Evolutionary conservation across 768 basidiomycete species (phyloP), one percentile per base, ranked within the genome.

Genomic region (Phylloporus sp.): DNA sequence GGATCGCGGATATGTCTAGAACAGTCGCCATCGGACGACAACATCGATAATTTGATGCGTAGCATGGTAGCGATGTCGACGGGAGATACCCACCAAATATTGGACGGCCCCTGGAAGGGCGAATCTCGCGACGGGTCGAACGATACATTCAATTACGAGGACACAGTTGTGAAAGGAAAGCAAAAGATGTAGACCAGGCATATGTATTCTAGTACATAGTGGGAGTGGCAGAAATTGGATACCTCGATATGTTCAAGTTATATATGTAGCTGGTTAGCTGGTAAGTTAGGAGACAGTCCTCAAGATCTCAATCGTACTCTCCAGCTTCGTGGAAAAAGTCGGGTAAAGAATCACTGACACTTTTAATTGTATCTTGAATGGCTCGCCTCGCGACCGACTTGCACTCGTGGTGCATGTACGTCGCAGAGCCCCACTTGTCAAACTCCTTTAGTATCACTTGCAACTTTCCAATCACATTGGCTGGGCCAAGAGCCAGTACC

Each of bases 361-460:
- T 66, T 60, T 72, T 81, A 32, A 84, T 70, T 44, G 74, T 66
- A 35, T 81, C 81, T 20, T 64, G 61, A 37, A 87, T 78, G 37
- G 72, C 71, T 54, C 74, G 74, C 61, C 75, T 75, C 20, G 84
- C 86, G 18, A 69, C 63, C 56, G 69, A 64, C 58, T 81, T 73
- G 67, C 86, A 88, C 46, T 86, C 86, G 46, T 79, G 81, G 55
- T 86, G 82, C 86, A 87, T 86, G 59, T 85, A 84, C n/a, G 81
- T 80, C 48, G 80, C 80, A 48, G 75, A 77, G 3, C 84, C 82
- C 79, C 81, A 81, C 43, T 78, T 70, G 46, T 85, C 84, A 48
- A 81, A 83, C 45, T 86, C 82, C 64, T 80, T 81, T 55, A 78
- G 67, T 28, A 88, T 72, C 48, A 77, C 70, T 57, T 68, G 77